Base-by-base conservation (phyloP, 1,284 basidiomycete species). In the Gomphus sp. region DNA sequence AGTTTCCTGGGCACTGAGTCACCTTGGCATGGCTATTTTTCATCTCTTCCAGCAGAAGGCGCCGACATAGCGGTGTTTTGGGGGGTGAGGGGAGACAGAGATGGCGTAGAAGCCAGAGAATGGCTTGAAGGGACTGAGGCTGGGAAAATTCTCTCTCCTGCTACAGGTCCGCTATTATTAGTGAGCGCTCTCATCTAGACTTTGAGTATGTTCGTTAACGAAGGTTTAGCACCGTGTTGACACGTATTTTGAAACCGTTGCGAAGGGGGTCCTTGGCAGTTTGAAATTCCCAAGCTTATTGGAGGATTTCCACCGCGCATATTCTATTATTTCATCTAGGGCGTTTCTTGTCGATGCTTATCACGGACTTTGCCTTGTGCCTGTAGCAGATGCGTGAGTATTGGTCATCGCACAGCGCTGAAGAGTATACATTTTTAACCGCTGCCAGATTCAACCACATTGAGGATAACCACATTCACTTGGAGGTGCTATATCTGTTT, bases 291-390 rank as follows among this genome's bases (percentile, higher is more conserved):
- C 58, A 64, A 53, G 31, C 47, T 70, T 76, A 1, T 69, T 87
- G 58, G 61, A 70, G 18, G 81, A 78, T 2, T 93, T 89, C 66
- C 74, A 80, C 56, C 77, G 80, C 60, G 85, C 90, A 1, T 95
- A 87, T 72, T 80, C 85, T 3, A 79, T 96, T 33, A 90, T 95
- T 45, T 89, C 86, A 10, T 92, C 92, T 3, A 79, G 93, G 44
- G 88, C 93, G 0, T 98, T 98, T 72, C 73, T 91, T 56, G 84
- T 95, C 56, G 93, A 97, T 69, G 78, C 84, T 4, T 94, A 85
- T 69, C 91, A 95, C 70, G 84, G 85, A 1, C 75, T 94, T 22
- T 82, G 89, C 1, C 89, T 98, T 81, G 91, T 94, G 12, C 93
- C 93, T 1, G 81, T 95, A 61, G 92, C 93, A 33, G 93, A 96